Evolutionary conservation across 148 eudicot genomes (phyloP), one percentile per base, ranked within the genome.

Genomic region (Diospyros lotus): DNA sequence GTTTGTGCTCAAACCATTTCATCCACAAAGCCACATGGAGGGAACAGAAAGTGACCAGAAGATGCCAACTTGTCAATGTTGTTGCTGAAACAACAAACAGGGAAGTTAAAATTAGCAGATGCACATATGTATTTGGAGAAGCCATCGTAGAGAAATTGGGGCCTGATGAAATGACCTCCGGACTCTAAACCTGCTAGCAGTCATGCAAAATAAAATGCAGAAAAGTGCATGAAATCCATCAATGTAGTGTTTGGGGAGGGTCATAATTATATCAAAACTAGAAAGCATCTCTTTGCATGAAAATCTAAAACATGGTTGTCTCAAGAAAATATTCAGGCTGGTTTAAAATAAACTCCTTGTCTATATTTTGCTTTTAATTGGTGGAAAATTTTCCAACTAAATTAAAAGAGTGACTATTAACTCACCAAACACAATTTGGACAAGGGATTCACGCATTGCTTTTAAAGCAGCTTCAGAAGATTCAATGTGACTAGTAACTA

Each of bases 21-120:
- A 93, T 75, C 82, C 89, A 79, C 69, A 89, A 75, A 65, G 98
- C 98, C 83, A 86, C 74, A 66, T 89, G 92, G 62, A 89, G 89
- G 46, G 90, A 86, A 73, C 85, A 86, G 78, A 86, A 89, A n/a
- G 92, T 86, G 45, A 89, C 92, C 46, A 89, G 78, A 61, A 89
- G 88, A 83, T 89, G 92, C 98, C 98, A 94, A 78, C 98, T 94
- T 9, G 98, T 94, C 88, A 91, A 83, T 78, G 98, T 91, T 71
- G 98, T 91, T 69, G 98, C 98, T 94, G 90, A 70, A 73, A 28
- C 59, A 58, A 11, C 43, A 48, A 40, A 77, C 13, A 39, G 14
- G 7, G 48, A 73, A 71, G 50, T 71, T 56, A 71, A 15, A 65
- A 45, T 56, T 14, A 15, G 17, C 56, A 14, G 45, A 3, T 55